Base-by-base conservation (phyloP, 2,329 filamentous ascomycete species). In the Penicillium sp. region DNA sequence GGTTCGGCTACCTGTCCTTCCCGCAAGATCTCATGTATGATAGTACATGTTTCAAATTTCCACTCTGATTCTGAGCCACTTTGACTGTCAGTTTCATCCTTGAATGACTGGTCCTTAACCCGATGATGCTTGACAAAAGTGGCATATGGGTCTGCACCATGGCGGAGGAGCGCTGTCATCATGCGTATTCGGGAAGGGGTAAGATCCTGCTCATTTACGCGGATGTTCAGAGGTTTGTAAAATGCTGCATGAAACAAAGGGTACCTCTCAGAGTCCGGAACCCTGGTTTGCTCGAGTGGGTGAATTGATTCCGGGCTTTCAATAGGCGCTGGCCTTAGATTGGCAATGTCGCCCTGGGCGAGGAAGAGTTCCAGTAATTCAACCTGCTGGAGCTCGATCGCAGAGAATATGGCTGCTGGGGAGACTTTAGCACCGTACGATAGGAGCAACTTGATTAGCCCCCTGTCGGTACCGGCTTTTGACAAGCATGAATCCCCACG, bases 1-100 rank as follows among this genome's bases (percentile, higher is more conserved):
- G 53, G 58, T 11, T 59, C 51, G 12, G 45, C 31, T 2, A 42
- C 15, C 1, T 26, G 2, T 11, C 26, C 43, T 11, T 9, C 4
- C 1, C 5, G 25, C 12, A 57, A 31, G 6, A 57, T 44, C 12
- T 57, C 49, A 37, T 60, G 57, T 6, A 57, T 46, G 25, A 60
- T 33, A 35, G 50, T 18, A 53, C 58, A 53, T 54, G 33, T 6
- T 55, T 37, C 8, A 59, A 51, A 15, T 37, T 1, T 9, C 33
- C 33, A 37, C n/a, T 37, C n/a, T 18, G n/a, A 9, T 37, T 37
- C 8, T 18, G 6, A 3, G 7, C 4, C 15, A 8, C 7, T 9
- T 37, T 37, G 2, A n/a, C 33, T 37, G 9, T 18, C 33, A 3
- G 33, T 2, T 15, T 37, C 33, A 18, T 37, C 2, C 7, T 18